Evolutionary conservation across 2,329 filamentous ascomycete species (phyloP).

Genomic region (Trematosphaeria pertusa): DNA sequence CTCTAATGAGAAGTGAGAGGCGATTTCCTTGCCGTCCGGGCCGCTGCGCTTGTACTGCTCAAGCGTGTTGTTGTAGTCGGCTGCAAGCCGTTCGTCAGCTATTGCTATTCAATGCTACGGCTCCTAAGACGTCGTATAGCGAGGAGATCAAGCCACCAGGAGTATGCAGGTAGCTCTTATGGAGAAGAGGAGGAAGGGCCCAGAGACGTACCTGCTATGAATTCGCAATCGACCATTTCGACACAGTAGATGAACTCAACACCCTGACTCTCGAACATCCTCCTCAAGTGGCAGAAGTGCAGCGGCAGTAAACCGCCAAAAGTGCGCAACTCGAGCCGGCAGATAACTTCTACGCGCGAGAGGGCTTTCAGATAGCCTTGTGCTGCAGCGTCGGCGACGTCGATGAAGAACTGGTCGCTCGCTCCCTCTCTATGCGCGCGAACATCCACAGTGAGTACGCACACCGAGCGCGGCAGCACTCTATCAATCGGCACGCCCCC

Average conservation of each 20-base stretch:
- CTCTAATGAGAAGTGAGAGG: too few species aligned
- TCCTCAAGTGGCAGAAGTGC: slow-evolving; percentile 4
- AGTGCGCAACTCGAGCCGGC: background rate
- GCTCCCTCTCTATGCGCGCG: background rate
- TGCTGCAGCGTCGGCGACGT: background rate
- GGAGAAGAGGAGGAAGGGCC: too few species aligned
- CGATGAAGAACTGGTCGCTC: background rate
- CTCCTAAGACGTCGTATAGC: too few species aligned
- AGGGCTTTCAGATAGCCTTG: background rate
- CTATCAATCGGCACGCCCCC: too few species aligned
- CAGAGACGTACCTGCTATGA: too few species aligned
- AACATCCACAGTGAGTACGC: background rate
- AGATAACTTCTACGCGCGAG: background rate
- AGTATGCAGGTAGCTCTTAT: too few species aligned
- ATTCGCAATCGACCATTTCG: slow-evolving; percentile 4
- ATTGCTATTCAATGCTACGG: too few species aligned
- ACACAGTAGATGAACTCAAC: background rate
- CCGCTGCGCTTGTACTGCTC: too few species aligned
- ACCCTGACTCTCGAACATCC: slow-evolving; percentile 1
- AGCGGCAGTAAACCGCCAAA: background rate
- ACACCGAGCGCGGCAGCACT: background rate
- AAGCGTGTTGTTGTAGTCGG: too few species aligned
- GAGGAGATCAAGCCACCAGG: too few species aligned
- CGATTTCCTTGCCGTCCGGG: too few species aligned
- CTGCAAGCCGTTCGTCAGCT: too few species aligned